Evolutionary conservation across 495 filamentous ascomycete genomes (phyloP).

Genomic region (Pyronema omphalodes): DNA sequence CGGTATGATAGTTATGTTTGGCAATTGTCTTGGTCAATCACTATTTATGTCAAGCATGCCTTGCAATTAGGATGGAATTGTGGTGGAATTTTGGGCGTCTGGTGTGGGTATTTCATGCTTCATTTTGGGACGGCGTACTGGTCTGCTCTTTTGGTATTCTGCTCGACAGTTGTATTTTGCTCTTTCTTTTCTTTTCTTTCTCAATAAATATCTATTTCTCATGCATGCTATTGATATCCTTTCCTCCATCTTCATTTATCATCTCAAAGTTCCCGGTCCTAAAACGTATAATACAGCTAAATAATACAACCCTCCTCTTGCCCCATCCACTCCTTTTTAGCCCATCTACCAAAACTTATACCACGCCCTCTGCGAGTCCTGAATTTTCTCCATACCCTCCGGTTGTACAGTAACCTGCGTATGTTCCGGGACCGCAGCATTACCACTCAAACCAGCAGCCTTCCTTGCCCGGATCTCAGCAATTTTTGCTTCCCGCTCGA

Average conservation of each 20-base stretch:
- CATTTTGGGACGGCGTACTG: not conserved
- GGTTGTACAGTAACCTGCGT: conserved; percentile 1
- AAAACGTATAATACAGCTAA: not conserved
- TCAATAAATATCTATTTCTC: not conserved
- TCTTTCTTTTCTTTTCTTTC: not conserved
- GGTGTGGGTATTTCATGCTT: not conserved
- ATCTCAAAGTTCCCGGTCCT: not conserved
- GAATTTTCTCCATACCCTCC: conserved; percentile 2
- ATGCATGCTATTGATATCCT: not conserved
- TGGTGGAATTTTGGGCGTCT: not conserved
- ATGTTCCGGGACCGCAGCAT: not conserved
- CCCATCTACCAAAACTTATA: conserved; percentile 18
- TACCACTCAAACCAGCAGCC: not conserved
- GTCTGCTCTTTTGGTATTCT: not conserved
- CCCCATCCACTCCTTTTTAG: no score
- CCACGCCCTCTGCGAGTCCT: conserved; percentile 8
- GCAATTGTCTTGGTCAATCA: not conserved
- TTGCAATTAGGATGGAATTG: not conserved
- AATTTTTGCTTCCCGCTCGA: conserved; percentile 41
- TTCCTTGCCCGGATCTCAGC: conserved; percentile 25
- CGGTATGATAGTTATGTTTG: conserved; percentile 6
- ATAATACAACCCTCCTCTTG: not conserved
- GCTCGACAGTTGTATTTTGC: not conserved
- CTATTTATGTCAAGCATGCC: not conserved
- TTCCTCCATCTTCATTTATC: no score